Evolutionary conservation across 768 basidiomycete genomes (phyloP).

Genomic region (Amanita subjunquillea): DNA sequence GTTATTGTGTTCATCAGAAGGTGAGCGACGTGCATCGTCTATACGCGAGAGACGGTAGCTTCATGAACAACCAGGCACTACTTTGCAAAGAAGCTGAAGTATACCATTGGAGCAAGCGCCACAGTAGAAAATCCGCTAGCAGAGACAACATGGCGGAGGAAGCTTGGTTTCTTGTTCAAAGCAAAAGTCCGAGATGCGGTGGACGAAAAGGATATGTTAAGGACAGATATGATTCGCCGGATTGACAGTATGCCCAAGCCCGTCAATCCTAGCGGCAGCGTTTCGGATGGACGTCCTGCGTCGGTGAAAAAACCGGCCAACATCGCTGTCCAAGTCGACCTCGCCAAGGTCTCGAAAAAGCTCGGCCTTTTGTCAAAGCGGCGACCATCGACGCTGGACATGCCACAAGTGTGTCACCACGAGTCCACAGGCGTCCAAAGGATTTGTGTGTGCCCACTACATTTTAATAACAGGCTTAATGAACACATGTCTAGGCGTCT

Average conservation of each 20-base stretch:
- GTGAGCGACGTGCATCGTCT: constrained; percentile 23
- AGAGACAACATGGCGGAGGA: background rate
- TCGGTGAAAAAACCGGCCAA: background rate
- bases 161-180: constrained; percentile 10
- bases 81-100: constrained; percentile 59
- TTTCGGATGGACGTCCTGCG: constrained; percentile 33
- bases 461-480: background rate
- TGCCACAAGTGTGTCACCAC: background rate
- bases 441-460: background rate
- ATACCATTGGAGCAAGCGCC: constrained; percentile 29
- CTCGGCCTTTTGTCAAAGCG: constrained; percentile 3
- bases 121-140: background rate
- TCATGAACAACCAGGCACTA: constrained; percentile 36
- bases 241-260: constrained; percentile 59
- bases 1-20: constrained; percentile 72
- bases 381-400: background rate
- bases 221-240: constrained; percentile 70
- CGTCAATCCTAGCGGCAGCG: constrained; percentile 67
- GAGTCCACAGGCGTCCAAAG: background rate
- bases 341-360: constrained; percentile 7
- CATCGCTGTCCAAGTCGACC: constrained; percentile 6
- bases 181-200: too few species aligned
- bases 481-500: background rate
- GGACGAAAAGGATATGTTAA: constrained; percentile 16
- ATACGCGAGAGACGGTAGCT: background rate